Conservation (phyloP, 352 stramenopile genomes). For the Phytophthora crassamura region DNA sequence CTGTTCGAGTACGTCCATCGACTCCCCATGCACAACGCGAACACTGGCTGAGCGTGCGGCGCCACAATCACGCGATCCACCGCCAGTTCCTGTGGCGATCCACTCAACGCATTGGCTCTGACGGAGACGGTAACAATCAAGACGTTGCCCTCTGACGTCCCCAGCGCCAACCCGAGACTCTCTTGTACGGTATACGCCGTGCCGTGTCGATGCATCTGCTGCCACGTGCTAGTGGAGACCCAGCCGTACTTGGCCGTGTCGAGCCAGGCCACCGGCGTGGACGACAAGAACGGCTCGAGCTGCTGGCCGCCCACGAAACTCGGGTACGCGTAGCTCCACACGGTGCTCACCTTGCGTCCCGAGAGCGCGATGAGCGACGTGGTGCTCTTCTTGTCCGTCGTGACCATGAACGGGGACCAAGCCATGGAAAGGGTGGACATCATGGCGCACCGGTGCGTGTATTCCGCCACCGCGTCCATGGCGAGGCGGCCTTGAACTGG, state of each 20-base stretch:
- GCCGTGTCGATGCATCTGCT: slow-evolving; percentile 56
- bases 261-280: slow-evolving; percentile 56
- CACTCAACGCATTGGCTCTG: slow-evolving; percentile 17
- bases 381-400: slow-evolving; percentile 44
- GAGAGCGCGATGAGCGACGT: slow-evolving; percentile 76
- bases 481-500: slow-evolving; percentile 1
- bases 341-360: slow-evolving; percentile 64
- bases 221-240: slow-evolving; percentile 73
- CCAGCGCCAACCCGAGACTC: slow-evolving; percentile 54
- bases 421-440: slow-evolving; percentile 70
- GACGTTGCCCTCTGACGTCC: slow-evolving; percentile 69
- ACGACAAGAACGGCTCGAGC: slow-evolving; percentile 38
- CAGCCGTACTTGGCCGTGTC: slow-evolving; percentile 80
- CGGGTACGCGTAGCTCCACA: slow-evolving; percentile 74
- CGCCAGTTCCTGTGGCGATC: slow-evolving; percentile 20
- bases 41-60: slow-evolving; percentile 72
- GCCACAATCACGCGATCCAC: slow-evolving; percentile 59
- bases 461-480: slow-evolving; percentile 60
- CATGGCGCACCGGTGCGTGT: slow-evolving; percentile 62
- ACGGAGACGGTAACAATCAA: slow-evolving; percentile 56
- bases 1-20: slow-evolving; percentile 62
- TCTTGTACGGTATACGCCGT: slow-evolving; percentile 17
- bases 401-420: slow-evolving; percentile 74
- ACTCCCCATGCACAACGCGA: slow-evolving; percentile 57
- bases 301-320: slow-evolving; percentile 39